A percentile compares a stretch with the other conserved stretches of the same genome.
phyloP scores from a whole-genome alignment of 257 asterid species.

The Coffea canephora region DNA sequence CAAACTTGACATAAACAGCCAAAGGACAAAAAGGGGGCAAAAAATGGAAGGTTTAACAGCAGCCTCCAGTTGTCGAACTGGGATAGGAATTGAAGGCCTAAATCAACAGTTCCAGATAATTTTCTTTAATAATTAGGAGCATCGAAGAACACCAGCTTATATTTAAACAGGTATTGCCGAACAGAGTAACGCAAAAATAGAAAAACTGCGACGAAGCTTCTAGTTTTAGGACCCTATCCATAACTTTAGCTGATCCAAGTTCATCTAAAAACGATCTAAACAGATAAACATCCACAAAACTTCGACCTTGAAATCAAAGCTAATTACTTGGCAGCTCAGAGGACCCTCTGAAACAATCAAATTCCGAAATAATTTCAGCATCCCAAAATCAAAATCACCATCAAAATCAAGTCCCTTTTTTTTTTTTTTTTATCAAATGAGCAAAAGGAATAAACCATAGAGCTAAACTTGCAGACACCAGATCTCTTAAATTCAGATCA shows the following conservation, averaged over 20 bases:
- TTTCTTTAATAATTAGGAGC: constrained; percentile 1
- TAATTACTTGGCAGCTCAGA: constrained; percentile 4
- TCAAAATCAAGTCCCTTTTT: constrained; percentile 26
- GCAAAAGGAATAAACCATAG: constrained; percentile 28
- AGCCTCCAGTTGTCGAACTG: background rate
- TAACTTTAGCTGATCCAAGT: constrained; percentile 31
- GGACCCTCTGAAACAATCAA: constrained; percentile 15
- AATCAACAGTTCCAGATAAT: constrained; percentile 8
- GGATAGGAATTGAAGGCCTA: constrained; percentile 2
- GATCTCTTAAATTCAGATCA: constrained; percentile 80
- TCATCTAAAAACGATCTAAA: constrained; percentile 22
- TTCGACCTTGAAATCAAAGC: constrained; percentile 22
- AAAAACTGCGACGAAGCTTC: background rate
- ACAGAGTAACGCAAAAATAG: constrained; percentile 12
- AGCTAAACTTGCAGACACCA: constrained; percentile 19
- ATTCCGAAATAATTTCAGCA: constrained; percentile 27
- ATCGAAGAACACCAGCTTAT: constrained; percentile 4
- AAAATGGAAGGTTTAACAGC: background rate
- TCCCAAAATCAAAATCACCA: constrained; percentile 36
- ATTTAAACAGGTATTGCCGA: background rate
- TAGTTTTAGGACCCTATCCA: constrained; percentile 10
- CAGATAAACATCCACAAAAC: constrained; percentile 25
- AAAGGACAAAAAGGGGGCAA: background rate
- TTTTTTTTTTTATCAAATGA: constrained; percentile 35
- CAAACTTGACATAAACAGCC: constrained; percentile 2